A percentile compares a stretch with the other conserved stretches of the same genome.
Evolutionary conservation across 164 flowering plant genomes (phyloP).

Genomic region (Chimonanthus salicifolius): DNA sequence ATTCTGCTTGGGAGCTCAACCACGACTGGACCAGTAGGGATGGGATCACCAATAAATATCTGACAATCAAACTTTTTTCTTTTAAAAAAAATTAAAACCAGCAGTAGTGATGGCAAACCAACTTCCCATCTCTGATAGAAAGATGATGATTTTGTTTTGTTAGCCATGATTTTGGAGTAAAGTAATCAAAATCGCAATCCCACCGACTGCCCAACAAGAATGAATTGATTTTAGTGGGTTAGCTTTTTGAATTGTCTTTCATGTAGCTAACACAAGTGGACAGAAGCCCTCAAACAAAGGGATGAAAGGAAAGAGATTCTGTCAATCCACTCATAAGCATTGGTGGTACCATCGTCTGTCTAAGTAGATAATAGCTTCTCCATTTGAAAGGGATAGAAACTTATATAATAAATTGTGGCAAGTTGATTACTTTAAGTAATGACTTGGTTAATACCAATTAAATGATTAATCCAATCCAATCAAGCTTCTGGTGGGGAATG

Average conservation of each 20-base stretch:
- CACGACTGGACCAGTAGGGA: too few relatives aligned
- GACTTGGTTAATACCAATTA: not conserved
- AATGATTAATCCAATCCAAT: not conserved
- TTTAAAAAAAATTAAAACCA: too few relatives aligned
- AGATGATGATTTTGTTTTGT: slow-evolving; percentile 21
- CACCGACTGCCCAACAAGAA: slow-evolving; percentile 13
- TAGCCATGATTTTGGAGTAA: slow-evolving; percentile 6
- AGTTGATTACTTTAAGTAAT: not conserved
- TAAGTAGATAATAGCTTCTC: not conserved
- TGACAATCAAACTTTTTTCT: too few relatives aligned
- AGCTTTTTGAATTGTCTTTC: slow-evolving; percentile 5
- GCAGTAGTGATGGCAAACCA: slow-evolving; percentile 12
- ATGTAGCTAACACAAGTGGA: not conserved
- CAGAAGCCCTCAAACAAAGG: not conserved
- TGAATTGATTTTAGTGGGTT: slow-evolving; percentile 3
- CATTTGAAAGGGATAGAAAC: not conserved
- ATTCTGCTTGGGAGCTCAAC: too few relatives aligned
- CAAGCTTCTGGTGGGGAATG: not conserved
- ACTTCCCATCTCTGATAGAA: slow-evolving; percentile 12
- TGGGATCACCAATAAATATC: too few relatives aligned
- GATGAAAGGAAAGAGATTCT: slow-evolving; percentile 1
- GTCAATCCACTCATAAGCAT: not conserved
- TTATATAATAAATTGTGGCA: not conserved
- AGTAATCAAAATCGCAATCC: slow-evolving; percentile 7
- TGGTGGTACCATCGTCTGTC: not conserved